Base-by-base conservation (phyloP, 2,329 filamentous ascomycete species). In the Sclerotiophoma versabilis region DNA sequence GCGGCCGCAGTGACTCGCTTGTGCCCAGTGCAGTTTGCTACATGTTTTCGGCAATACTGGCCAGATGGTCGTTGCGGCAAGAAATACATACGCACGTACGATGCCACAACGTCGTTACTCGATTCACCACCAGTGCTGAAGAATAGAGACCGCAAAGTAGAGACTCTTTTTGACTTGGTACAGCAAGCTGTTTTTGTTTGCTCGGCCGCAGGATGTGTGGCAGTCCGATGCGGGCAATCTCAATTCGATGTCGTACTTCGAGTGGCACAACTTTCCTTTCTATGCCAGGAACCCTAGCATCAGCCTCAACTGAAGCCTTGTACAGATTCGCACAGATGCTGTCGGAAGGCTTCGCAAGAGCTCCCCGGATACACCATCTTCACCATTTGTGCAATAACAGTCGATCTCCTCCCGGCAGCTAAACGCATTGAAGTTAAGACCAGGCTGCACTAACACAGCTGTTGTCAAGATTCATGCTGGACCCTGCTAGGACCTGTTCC, bases 11-110 rank as follows among this genome's bases (percentile, higher is more conserved):
- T 15, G 34, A 23, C 14, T 45, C 27, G 34, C 27, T 32, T 34
- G 32, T 38, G 33, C 17, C 33, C 15, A 11, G 2, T 20, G 33
- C 23, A 23, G 34, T 52, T 52, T 52, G 49, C 42, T 41, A 45
- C 34, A 11, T 20, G 20, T 19, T 36, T 27, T 46, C 36, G 20
- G 49, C 41, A 33, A n/a, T 12, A 4, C 17, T 32, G 22, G 27
- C 29, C 20, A 22, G 10, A 20, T n/a, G 20, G 12, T 39, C 4
- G 12, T 19, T 15, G 14, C 27, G 5, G 19, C 19, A 19, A 25
- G 10, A 38, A 3, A 3, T 6, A 33, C 15, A 8, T 14, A 34
- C 17, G 20, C 14, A 29, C 20, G 4, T 26, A 39, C 11, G 2
- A 15, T 11, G 14, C 23, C 15, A 27, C 20, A 39, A 33, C 7